Conservation (phyloP, 768 basidiomycete genomes). For the Mycena belliarum region DNA sequence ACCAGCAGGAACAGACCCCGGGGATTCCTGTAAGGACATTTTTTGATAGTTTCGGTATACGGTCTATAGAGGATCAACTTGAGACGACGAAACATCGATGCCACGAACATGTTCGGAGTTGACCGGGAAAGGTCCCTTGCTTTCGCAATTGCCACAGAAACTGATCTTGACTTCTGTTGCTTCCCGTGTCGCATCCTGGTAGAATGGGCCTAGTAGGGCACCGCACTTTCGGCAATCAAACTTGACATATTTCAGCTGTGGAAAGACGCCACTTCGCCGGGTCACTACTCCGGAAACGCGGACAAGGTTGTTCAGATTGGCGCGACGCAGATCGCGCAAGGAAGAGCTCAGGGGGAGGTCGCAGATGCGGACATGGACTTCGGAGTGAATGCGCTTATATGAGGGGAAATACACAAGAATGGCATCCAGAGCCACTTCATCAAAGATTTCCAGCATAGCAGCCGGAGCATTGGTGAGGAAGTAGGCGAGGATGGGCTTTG, state of each 20-base stretch:
- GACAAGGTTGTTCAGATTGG: constrained; percentile 92
- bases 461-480: constrained; percentile 95
- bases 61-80: constrained; percentile 55
- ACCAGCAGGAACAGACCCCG: constrained; percentile 96
- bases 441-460: constrained; percentile 92
- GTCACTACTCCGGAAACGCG: constrained; percentile 97
- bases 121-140: constrained; percentile 92
- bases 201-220: constrained; percentile 94
- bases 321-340: constrained; percentile 89
- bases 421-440: constrained; percentile 90
- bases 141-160: constrained; percentile 92
- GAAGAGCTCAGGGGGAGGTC: constrained; percentile 90
- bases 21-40: constrained; percentile 97
- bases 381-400: constrained; percentile 96
- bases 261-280: constrained; percentile 92
- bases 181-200: constrained; percentile 80
- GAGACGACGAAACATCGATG: constrained; percentile 2
- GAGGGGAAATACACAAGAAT: constrained; percentile 95
- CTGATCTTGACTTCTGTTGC: constrained; percentile 87
- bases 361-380: constrained; percentile 95
- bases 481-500: constrained; percentile 95
- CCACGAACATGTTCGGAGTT: constrained; percentile 89
- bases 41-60: constrained; percentile 98
- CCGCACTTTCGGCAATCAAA: constrained; percentile 97
- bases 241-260: constrained; percentile 99